Conservation (phyloP, 192 early-diverging fungal genomes). For the Coemansia javaensis region DNA sequence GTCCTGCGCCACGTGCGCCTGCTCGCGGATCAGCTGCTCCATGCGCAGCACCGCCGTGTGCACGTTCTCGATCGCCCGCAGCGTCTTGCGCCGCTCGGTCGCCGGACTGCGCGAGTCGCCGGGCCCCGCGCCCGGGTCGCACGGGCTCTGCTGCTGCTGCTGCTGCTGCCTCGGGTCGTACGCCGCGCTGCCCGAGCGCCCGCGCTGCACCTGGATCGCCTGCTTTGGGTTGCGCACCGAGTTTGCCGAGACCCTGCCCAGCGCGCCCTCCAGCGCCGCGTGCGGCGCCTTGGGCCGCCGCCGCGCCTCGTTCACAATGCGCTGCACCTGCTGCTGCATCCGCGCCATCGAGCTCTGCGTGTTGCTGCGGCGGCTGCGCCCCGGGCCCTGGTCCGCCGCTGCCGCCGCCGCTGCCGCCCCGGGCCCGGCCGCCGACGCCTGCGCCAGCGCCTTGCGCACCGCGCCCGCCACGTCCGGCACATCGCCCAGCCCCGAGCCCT, state of each 20-base stretch:
- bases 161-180: too few species aligned
- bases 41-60: conserved; percentile 73
- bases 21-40: conserved; percentile 78
- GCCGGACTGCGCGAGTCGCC: conserved; percentile 52
- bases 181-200: conserved; percentile 27
- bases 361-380: conserved; percentile 17
- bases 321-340: conserved; percentile 95
- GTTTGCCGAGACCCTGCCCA: conserved; percentile 89
- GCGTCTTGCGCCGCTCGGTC: conserved; percentile 53
- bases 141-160: conserved; percentile 9
- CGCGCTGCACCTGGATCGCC: conserved; percentile 64
- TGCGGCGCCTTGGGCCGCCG: conserved; percentile 76
- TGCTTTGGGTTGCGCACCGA: conserved; percentile 89
- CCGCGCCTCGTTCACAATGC: conserved; percentile 90
- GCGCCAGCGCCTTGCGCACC: background rate
- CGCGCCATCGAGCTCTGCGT: conserved; percentile 56
- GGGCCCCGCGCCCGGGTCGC: conserved; percentile 26
- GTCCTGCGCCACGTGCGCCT: conserved; percentile 39
- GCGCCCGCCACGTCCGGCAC: background rate
- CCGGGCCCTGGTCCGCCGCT: conserved; percentile 26
- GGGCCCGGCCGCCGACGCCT: conserved; percentile 24
- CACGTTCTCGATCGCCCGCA: conserved; percentile 72
- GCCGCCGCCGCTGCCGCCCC: background rate
- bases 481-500: background rate
- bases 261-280: conserved; percentile 88